phyloP scores from a whole-genome alignment of 768 basidiomycete species.

The Glaciozyma antarctica region DNA sequence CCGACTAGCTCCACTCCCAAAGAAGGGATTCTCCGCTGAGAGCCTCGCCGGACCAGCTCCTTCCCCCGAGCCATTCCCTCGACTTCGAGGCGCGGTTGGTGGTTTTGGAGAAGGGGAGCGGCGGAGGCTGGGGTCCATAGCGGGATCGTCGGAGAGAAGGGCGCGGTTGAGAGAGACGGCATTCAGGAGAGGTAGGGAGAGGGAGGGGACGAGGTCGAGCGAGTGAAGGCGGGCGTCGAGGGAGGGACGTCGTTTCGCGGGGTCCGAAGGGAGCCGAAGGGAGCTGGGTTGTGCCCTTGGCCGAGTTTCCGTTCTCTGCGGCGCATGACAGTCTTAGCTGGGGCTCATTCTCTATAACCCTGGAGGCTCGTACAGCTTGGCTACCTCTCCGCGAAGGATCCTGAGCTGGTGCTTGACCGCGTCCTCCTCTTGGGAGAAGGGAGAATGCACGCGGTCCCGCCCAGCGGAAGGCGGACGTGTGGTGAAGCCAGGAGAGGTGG shows the following conservation, averaged over 20 bases:
- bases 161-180: constrained; percentile 24
- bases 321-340: too few species aligned
- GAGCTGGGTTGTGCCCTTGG: constrained; percentile 2
- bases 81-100: background rate
- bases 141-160: constrained; percentile 11
- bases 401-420: too few species aligned
- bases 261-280: constrained; percentile 28
- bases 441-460: too few species aligned
- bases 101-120: background rate
- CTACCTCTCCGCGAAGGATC: too few species aligned
- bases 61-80: background rate
- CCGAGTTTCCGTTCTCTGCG: constrained; percentile 21
- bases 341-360: too few species aligned
- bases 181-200: background rate
- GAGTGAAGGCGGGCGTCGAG: background rate
- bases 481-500: too few species aligned
- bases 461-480: too few species aligned
- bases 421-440: too few species aligned
- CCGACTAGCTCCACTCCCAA: constrained; percentile 9
- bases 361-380: too few species aligned
- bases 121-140: too few species aligned
- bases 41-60: background rate
- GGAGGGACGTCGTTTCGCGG: background rate
- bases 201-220: background rate
- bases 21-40: constrained; percentile 26